phyloP scores from a whole-genome alignment of 1,139 yeast species.

The Diutina catenulata region DNA sequence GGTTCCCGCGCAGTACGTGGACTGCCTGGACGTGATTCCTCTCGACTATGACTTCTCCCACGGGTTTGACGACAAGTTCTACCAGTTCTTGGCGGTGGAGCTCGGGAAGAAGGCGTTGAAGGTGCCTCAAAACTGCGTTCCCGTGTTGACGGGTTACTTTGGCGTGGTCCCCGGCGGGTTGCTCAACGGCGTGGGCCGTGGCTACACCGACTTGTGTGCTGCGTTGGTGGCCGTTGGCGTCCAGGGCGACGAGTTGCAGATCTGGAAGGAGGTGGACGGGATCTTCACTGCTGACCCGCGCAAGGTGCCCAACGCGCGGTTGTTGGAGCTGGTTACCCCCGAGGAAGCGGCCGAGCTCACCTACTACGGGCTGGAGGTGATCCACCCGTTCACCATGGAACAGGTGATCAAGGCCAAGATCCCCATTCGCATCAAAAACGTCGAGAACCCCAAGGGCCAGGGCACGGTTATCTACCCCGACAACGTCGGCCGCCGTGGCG shows the following conservation, averaged over 20 bases:
- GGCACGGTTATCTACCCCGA: conserved; percentile 95
- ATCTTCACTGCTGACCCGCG: conserved; percentile 97
- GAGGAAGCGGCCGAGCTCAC: conserved; percentile 98
- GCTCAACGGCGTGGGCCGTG: conserved; percentile 87
- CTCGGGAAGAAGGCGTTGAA: conserved; percentile 45
- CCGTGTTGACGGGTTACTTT: conserved; percentile 91
- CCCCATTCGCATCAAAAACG: conserved; percentile 93
- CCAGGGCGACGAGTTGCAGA: conserved; percentile 86
- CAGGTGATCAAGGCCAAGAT: conserved; percentile 93
- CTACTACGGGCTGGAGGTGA: conserved; percentile 94
- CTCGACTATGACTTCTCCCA: conserved; percentile 40
- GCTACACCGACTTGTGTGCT: conserved; percentile 95
- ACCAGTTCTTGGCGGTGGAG: conserved; percentile 45
- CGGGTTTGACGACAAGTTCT: conserved; percentile 58
- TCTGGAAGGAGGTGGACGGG: conserved; percentile 99
- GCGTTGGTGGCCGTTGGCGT: conserved; percentile 91
- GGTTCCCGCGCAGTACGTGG: conserved; percentile 63
- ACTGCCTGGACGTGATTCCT: conserved; percentile 62
- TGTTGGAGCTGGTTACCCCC: conserved; percentile 83
- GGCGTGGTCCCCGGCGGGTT: conserved; percentile 94
- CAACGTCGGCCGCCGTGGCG: conserved; percentile 73
- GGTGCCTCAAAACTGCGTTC: conserved; percentile 44
- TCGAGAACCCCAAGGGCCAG: conserved; percentile 77
- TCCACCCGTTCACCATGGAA: conserved; percentile 98
- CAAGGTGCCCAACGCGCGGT: conserved; percentile 81